Conservation (phyloP, 352 stramenopile genomes). For the Globisporangium middletonii region DNA sequence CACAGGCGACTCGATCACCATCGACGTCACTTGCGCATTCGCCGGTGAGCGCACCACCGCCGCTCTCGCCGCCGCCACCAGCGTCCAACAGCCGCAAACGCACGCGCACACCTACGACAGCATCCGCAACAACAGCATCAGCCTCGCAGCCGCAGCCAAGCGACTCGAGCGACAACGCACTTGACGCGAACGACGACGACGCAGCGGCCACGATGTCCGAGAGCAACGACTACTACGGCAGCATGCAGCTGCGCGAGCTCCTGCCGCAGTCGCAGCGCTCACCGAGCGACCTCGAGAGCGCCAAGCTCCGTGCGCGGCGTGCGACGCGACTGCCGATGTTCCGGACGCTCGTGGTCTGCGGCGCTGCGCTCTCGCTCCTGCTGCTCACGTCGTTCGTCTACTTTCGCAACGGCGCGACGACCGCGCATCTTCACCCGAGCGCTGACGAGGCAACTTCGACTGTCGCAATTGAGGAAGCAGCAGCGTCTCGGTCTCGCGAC, state of each 20-base stretch:
- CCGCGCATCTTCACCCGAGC: not conserved
- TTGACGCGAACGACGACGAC: not conserved
- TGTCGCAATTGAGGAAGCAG: not conserved
- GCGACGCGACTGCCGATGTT: constrained; percentile 5
- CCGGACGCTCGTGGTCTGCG: constrained; percentile 7
- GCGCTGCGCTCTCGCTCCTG: constrained; percentile 2
- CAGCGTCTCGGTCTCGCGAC: not conserved
- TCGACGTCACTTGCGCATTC: not conserved
- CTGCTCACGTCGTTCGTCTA: constrained; percentile 10
- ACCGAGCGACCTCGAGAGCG: constrained; percentile 1
- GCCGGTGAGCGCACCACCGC: not conserved
- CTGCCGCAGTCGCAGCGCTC: not conserved
- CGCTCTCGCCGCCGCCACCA: constrained; percentile 1
- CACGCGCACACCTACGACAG: not conserved
- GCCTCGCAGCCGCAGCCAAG: not conserved
- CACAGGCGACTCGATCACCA: not conserved
- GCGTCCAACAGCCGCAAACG: constrained; percentile 13
- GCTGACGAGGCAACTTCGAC: not conserved
- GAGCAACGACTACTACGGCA: constrained; percentile 13
- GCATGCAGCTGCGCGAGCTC: constrained; percentile 11
- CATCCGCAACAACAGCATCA: not conserved
- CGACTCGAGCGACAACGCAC: not conserved
- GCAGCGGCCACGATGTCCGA: constrained; percentile 6
- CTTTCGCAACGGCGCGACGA: not conserved
- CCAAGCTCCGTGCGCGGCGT: not conserved